Base-by-base conservation (phyloP, 1,284 basidiomycete species). In the Fomitiporia mediterranea region DNA sequence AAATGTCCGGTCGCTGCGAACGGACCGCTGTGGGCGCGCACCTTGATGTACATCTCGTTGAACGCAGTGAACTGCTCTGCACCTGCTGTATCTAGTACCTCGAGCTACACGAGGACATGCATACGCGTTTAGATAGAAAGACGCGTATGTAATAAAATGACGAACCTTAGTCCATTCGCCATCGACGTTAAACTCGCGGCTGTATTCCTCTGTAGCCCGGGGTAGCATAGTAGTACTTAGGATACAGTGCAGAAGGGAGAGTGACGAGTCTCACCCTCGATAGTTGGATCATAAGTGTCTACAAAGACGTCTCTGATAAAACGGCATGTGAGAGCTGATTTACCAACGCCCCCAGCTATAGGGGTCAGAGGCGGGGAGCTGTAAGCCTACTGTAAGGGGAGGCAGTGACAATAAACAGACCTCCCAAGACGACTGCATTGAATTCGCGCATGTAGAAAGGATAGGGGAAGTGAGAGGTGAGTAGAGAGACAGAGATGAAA, bases 71-170 rank as follows among this genome's bases (percentile, higher is more conserved):
- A 91, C 67, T 91, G 92, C 66, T 91, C 91, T n/a, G 86, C 85
- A 9, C 93, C 92, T 17, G 93, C 93, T 11, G 93, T 95, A 68
- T 95, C 93, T 55, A 94, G 70, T 37, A 95, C 84, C 66, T 95
- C 90, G 56, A 94, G 81, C 84, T 89, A 67, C 28, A 60, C 7
- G 51, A 42, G 50, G 49, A 44, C 27, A 50, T 32, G 42, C 48
- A 28, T 53, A 25, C 30, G 40, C 8, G 30, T 6, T 44, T 11
- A 30, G 15, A 37, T 9, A 34, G 21, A 39, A 23, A 25, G 2
- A 32, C n/a, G 44, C 28, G 37, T 11, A 50, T 51, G 50, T 21
- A 13, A n/a, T 23, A 37, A 39, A 44, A 23, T 43, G 25, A 53
- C 80, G 63, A 65, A 82, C 81, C 64, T 75, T 77, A 62, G 76